Evolutionary conservation across 2,329 filamentous ascomycete species (phyloP), one percentile per base, ranked within the genome.

Genomic region (Exophiala bonariae): DNA sequence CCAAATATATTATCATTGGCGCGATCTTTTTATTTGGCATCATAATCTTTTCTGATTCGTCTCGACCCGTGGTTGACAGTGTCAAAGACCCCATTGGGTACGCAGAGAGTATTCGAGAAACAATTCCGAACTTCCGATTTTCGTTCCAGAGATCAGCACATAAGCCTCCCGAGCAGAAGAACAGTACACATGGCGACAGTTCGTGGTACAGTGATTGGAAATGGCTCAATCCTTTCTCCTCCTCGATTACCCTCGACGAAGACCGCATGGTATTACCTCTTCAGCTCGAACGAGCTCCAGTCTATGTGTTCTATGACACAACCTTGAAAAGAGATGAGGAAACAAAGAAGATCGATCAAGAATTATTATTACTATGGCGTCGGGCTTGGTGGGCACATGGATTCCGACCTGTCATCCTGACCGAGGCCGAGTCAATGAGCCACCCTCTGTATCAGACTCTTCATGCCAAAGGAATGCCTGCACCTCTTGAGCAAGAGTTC

Each of bases 301-400:
- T 97, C 44, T 97, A 96, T 69, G 96, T 90, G 55, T 97, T 92
- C 68, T 96, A 95, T 65, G 89, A 96, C 61, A 73, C 80, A 9
- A 81, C 80, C 3, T 66, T 75, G 14, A 76, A 77, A 59, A 85
- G 85, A 66, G 79, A 86, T 23, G 75, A 79, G 39, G 78, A 79
- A 14, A 77, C 80, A 41, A 80, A 80, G 58, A 80, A 86, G 50
- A 87, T 88, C 3, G 88, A 96, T 64, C 85, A 85, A 61, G 80
- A 85, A 49, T 71, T 97, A 49, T 76, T 97, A 39, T 73, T 95
- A 47, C 86, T 87, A 43, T 97, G 93, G 93, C 81, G 91, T 50
- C 81, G 89, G 36, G 91, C 92, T 2, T 97, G 92, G 90, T 97
- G 89, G 88, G 89, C 91, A 0, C 83, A 95, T 61, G 93, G 92